Evolutionary conservation across 2,329 filamentous ascomycete species (phyloP).

Genomic region (Tolypocladium paradoxum): DNA sequence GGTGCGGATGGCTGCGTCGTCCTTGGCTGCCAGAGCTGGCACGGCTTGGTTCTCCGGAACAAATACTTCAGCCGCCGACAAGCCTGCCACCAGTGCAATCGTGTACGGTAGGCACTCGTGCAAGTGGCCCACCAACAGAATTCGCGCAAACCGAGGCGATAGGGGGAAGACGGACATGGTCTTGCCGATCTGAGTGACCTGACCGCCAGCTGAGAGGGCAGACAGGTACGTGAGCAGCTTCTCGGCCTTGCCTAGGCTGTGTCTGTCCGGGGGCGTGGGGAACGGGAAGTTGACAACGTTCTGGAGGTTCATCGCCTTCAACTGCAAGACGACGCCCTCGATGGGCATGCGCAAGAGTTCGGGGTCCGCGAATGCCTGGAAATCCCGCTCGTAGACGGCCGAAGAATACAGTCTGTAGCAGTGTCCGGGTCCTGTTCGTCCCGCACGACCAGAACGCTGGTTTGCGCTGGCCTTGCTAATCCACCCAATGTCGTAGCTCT

Average conservation of each 20-base stretch:
- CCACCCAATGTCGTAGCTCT: conserved; percentile 92
- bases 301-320: conserved; percentile 89
- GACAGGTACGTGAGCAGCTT: conserved; percentile 77
- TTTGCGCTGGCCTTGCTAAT: conserved; percentile 95
- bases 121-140: conserved; percentile 77
- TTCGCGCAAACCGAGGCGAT: conserved; percentile 81
- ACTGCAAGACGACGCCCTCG: conserved; percentile 82
- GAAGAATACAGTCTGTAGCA: conserved; percentile 93
- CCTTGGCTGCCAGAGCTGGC: conserved; percentile 38
- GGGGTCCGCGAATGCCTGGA: conserved; percentile 74
- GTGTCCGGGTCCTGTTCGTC: conserved; percentile 89
- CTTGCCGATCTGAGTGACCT: conserved; percentile 68
- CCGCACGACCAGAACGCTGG: conserved; percentile 86
- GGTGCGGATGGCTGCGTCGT: conserved; percentile 40
- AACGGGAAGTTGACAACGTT: conserved; percentile 93
- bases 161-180: conserved; percentile 85
- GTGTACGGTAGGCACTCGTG: conserved; percentile 77
- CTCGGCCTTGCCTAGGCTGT: conserved; percentile 72
- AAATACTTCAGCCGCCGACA: conserved; percentile 84
- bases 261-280: conserved; percentile 73
- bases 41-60: conserved; percentile 71
- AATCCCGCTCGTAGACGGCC: conserved; percentile 84
- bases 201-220: conserved; percentile 60
- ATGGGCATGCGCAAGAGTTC: conserved; percentile 88
- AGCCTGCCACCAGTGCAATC: conserved; percentile 75